phyloP scores from a whole-genome alignment of 306 rosid species.

The Ochetophila trinervis region DNA sequence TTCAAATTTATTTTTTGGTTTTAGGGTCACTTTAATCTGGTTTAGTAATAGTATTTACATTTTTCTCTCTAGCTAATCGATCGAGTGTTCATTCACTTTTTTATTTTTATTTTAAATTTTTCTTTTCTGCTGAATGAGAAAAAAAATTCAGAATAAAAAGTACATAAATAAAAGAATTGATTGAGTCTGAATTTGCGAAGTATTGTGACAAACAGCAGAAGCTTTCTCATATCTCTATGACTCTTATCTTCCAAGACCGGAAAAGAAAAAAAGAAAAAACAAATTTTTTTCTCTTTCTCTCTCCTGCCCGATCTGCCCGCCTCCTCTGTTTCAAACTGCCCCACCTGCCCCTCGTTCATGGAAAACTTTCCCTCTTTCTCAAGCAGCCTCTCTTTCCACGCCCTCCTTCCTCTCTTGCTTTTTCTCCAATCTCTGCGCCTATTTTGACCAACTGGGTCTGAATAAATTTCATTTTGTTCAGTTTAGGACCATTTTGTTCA shows the following conservation, averaged over 20 bases:
- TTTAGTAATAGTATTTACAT: too few species aligned
- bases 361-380: slow-evolving; percentile 40
- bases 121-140: too few species aligned
- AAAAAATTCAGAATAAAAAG: too few species aligned
- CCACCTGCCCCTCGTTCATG: slow-evolving; percentile 43
- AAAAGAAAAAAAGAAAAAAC: background rate
- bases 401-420: slow-evolving; percentile 1
- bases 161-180: too few species aligned
- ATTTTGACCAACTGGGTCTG: slow-evolving; percentile 30
- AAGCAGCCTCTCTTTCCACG: slow-evolving; percentile 32
- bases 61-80: too few species aligned
- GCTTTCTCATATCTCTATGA: too few species aligned
- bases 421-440: slow-evolving; percentile 20
- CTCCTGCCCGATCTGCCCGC: slow-evolving; percentile 56
- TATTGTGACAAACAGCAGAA: background rate
- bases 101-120: too few species aligned
- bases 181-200: slow-evolving; percentile 19
- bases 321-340: slow-evolving; percentile 34
- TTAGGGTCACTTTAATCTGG: too few species aligned
- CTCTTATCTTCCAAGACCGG: too few species aligned
- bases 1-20: too few species aligned
- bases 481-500: background rate
- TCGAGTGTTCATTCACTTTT: too few species aligned
- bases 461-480: slow-evolving; percentile 16
- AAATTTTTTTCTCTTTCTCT: slow-evolving; percentile 20